phyloP scores from a whole-genome alignment of 2,329 filamentous ascomycete species.

The Escovopsis sp. region DNA sequence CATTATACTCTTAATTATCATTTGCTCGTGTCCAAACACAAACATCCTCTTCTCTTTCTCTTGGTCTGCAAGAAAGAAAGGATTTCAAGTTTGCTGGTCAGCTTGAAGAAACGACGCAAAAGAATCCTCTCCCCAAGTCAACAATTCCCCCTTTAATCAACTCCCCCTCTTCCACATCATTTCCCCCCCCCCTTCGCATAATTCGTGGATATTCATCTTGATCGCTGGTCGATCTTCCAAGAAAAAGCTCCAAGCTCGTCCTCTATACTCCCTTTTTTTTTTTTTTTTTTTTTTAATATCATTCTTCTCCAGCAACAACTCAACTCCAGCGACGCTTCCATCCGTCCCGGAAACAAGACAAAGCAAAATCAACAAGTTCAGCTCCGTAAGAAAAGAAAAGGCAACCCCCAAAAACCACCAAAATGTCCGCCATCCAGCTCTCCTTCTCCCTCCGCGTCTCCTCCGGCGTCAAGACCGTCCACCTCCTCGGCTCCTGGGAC shows the following conservation, averaged over 20 bases:
- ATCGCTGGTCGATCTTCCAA: slow-evolving; percentile 25
- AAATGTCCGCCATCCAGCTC: slow-evolving; percentile 83
- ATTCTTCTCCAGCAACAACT: slow-evolving; percentile 1
- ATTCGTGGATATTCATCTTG: slow-evolving; percentile 35
- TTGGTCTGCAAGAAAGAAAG: slow-evolving; percentile 5
- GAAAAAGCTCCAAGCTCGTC: background rate
- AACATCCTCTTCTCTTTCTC: slow-evolving; percentile 6
- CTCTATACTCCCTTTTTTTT: slow-evolving; percentile 1
- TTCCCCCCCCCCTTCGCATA: slow-evolving; percentile 26
- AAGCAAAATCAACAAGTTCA: slow-evolving; percentile 8
- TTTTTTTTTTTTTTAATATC: too few species aligned
- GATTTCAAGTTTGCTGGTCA: slow-evolving; percentile 26
- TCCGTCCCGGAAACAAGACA: too few species aligned
- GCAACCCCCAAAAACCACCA: slow-evolving; percentile 18
- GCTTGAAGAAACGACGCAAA: slow-evolving; percentile 24
- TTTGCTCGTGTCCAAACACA: slow-evolving; percentile 15
- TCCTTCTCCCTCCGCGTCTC: slow-evolving; percentile 94
- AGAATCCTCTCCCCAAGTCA: too few species aligned
- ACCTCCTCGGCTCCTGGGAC: slow-evolving; percentile 96
- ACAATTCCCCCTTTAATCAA: background rate
- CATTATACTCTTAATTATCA: slow-evolving; percentile 15
- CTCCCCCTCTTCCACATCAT: slow-evolving; percentile 9
- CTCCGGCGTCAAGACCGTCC: slow-evolving; percentile 90
- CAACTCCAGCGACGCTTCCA: too few species aligned
- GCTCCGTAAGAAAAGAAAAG: slow-evolving; percentile 12